These are phyloP conservation scores for Aspergillaceae sp. DNA, from an alignment of 2,329 filamentous ascomycete genomes.

Conservation along the genomic window DNA sequence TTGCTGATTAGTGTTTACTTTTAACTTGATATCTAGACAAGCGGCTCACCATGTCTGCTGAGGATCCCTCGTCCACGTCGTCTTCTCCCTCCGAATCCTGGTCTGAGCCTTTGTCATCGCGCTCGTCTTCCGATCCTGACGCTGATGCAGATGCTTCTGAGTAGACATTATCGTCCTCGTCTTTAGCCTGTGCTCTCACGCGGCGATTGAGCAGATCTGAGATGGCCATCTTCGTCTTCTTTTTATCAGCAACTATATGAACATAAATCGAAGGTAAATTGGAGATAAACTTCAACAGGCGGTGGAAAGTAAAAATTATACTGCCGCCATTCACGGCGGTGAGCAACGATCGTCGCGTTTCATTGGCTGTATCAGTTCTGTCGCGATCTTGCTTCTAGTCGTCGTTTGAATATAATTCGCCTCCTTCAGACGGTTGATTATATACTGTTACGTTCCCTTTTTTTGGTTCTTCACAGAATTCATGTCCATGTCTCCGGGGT, in stretches of 20 bases:
- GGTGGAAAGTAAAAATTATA: slow-evolving; percentile 15
- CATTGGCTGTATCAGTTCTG: not conserved
- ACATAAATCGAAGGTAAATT: too few relatives aligned
- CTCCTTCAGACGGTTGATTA: not conserved
- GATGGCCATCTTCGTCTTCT: slow-evolving; percentile 23
- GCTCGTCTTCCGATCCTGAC: slow-evolving; percentile 5
- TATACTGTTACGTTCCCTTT: not conserved
- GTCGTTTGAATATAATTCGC: not conserved
- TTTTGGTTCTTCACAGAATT: not conserved
- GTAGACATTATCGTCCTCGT: slow-evolving; percentile 34
- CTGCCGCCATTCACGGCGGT: slow-evolving; percentile 19
- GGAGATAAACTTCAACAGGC: too few relatives aligned
- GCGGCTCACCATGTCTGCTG: too few relatives aligned
- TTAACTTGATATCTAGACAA: too few relatives aligned
- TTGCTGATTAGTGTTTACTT: too few relatives aligned
- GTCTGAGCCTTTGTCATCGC: slow-evolving; percentile 13
- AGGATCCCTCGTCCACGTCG: slow-evolving; percentile 2
- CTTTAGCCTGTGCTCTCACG: slow-evolving; percentile 27
- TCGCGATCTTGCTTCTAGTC: too few relatives aligned
- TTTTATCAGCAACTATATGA: too few relatives aligned
- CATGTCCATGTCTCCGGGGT: not conserved
- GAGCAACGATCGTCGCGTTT: slow-evolving; percentile 3
- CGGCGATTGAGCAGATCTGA: slow-evolving; percentile 33
- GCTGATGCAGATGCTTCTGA: slow-evolving; percentile 19
- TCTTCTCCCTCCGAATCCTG: slow-evolving; percentile 30